These are phyloP conservation scores for Wallacemonas sp. DNA, from an alignment of 208 protist genomes.

Conservation along the genomic window DNA sequence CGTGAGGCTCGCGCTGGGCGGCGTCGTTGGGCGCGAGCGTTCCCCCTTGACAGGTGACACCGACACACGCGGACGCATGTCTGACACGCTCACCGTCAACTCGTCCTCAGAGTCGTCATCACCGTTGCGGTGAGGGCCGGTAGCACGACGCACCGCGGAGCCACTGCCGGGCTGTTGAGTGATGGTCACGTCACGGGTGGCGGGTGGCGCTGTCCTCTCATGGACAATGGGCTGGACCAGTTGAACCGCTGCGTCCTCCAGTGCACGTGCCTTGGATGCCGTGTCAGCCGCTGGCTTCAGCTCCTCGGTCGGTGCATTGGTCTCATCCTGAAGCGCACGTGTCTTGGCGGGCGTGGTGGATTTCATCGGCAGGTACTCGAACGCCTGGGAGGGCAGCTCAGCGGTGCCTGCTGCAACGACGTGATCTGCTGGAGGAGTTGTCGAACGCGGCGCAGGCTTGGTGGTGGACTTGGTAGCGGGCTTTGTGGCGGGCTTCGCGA, in stretches of 20 bases:
- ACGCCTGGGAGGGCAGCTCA: background rate
- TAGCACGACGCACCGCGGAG: no score
- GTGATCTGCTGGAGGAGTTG: no score
- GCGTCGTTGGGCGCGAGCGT: background rate
- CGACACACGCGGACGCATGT: background rate
- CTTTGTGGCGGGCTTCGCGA: background rate
- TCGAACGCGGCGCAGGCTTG: no score
- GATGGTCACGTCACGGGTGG: no score
- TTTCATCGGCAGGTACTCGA: background rate
- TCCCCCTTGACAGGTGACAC: background rate
- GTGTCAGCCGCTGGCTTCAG: background rate
- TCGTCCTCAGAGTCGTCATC: no score
- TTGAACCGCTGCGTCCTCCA: background rate
- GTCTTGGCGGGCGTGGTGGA: background rate
- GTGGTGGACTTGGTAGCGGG: background rate
- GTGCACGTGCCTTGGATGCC: background rate
- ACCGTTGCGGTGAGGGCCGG: no score
- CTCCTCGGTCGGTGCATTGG: background rate
- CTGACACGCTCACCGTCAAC: background rate
- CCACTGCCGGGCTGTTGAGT: no score
- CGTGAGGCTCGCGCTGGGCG: background rate
- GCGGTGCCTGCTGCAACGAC: background rate
- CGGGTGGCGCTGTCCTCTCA: no score
- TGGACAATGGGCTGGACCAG: no score
- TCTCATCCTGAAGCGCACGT: background rate